Base-by-base conservation (phyloP, 495 filamentous ascomycete species). In the Durotheca rogersii region DNA sequence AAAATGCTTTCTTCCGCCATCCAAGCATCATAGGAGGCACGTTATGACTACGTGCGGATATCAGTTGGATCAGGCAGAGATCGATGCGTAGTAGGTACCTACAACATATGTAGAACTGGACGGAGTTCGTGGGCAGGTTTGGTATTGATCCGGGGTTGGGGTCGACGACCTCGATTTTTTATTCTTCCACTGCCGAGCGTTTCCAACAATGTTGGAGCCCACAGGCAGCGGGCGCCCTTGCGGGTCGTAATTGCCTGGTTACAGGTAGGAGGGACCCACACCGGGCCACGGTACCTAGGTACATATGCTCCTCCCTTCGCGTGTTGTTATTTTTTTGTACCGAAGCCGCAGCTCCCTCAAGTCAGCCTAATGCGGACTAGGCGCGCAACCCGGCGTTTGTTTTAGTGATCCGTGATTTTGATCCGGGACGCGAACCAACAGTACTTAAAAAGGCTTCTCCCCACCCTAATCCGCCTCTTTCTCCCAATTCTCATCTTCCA, bases 391-490 rank as follows among this genome's bases (percentile, higher is more conserved):
- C 50, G 52, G 41, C 57, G 54, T 64, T 57, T 62, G 67, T 65
- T 70, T 69, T 66, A 62, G 71, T 72, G 72, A 74, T 74, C 66
- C 64, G 44, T 68, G 72, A 74, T 65, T 66, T 53, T 61, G 60
- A 65, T 51, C 47, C 41, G 54, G 46, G 50, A 75, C 70, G 72
- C 74, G 72, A n/a, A 75, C 59, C 47, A 42, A 69, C 72, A 74
- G 65, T 77, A 77, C 74, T 77, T 77, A 77, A 75, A 4, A 55
- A 58, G 51, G 47, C 56, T 66, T 49, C 65, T 71, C 72, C 70
- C 73, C 74, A 72, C 61, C 69, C 21, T 60, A 51, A 53, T 65
- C 53, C 44, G 53, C 66, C 42, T 62, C 65, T 60, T 66, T 49
- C 57, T 60, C 60, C 40, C 56, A 50, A 61, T 64, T 64, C 58